These are phyloP conservation scores for Trichophyton rubrum DNA, from an alignment of 2,329 filamentous ascomycete species.

Conservation along the genomic window DNA sequence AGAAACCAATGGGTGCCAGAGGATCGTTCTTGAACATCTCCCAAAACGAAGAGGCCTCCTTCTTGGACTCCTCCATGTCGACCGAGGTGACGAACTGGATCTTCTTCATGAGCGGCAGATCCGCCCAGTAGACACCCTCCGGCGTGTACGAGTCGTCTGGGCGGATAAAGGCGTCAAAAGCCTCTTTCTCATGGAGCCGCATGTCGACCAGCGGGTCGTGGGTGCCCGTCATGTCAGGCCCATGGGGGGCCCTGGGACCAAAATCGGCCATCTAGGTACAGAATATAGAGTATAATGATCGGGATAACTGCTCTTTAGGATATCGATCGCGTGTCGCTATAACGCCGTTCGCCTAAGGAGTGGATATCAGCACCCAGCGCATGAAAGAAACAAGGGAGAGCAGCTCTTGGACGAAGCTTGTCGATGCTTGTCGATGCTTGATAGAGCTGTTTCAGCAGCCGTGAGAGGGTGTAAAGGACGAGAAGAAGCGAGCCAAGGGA, in stretches of 20 bases:
- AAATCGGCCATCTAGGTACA: slow-evolving; percentile 29
- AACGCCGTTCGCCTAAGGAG: neutral
- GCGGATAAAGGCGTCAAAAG: slow-evolving; percentile 68
- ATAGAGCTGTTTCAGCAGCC: neutral
- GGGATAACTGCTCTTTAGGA: neutral
- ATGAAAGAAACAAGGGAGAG: neutral
- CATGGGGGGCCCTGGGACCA: slow-evolving; percentile 35
- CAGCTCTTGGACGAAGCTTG: neutral
- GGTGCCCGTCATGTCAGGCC: slow-evolving; percentile 35
- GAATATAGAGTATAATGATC: neutral
- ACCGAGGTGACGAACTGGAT: slow-evolving; percentile 63
- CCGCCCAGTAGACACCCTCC: slow-evolving; percentile 85
- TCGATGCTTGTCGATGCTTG: neutral
- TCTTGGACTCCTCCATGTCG: slow-evolving; percentile 55
- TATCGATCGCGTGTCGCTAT: neutral
- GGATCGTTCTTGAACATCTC: slow-evolving; percentile 77
- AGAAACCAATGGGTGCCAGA: slow-evolving; percentile 69
- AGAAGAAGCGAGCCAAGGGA: neutral
- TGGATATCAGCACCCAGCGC: neutral
- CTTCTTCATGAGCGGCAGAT: slow-evolving; percentile 59
- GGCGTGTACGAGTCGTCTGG: slow-evolving; percentile 78
- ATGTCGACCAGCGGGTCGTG: slow-evolving; percentile 39
- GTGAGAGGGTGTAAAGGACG: neutral
- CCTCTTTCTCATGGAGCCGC: slow-evolving; percentile 45
- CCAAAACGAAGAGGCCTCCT: slow-evolving; percentile 57